Percentiles rank a stretch among this genome's conserved stretches.
These are phyloP conservation scores for Starmera quercuum DNA, from an alignment of 805 yeast genomes.

Conservation along the genomic window DNA sequence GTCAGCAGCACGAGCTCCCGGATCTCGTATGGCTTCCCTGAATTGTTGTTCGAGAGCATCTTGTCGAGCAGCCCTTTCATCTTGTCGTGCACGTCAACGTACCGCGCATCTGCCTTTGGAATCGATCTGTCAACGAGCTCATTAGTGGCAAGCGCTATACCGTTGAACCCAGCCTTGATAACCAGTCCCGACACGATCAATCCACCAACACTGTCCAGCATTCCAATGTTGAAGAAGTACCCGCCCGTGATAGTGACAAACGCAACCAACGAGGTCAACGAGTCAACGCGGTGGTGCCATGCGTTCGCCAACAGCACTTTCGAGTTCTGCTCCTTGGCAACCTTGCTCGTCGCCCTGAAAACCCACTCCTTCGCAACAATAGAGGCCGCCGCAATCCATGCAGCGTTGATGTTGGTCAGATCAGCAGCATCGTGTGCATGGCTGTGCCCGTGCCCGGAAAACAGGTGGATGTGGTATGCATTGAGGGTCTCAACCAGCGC, in stretches of 20 bases:
- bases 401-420: constrained; percentile 77
- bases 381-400: constrained; percentile 91
- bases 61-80: constrained; percentile 26
- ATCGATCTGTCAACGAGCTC: constrained; percentile 77
- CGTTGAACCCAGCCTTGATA: constrained; percentile 76
- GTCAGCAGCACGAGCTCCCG: constrained; percentile 39
- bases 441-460: constrained; percentile 27
- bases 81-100: constrained; percentile 31
- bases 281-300: constrained; percentile 97
- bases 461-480: constrained; percentile 39
- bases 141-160: constrained; percentile 58
- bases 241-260: constrained; percentile 83
- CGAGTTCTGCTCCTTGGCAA: constrained; percentile 73
- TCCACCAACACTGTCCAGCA: constrained; percentile 93
- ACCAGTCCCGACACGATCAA: constrained; percentile 74
- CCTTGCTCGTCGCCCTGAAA: constrained; percentile 70
- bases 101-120: constrained; percentile 41
- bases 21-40: constrained; percentile 29
- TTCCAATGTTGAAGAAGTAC: constrained; percentile 63
- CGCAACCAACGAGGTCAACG: constrained; percentile 87
- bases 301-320: constrained; percentile 94
- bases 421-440: constrained; percentile 25
- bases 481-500: constrained; percentile 47
- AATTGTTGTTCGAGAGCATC: constrained; percentile 33
- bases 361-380: constrained; percentile 85